A percentile compares a stretch with the other conserved stretches of the same genome.
Conservation (phyloP, 345 rosid genomes). For the Reutealis trisperma region DNA sequence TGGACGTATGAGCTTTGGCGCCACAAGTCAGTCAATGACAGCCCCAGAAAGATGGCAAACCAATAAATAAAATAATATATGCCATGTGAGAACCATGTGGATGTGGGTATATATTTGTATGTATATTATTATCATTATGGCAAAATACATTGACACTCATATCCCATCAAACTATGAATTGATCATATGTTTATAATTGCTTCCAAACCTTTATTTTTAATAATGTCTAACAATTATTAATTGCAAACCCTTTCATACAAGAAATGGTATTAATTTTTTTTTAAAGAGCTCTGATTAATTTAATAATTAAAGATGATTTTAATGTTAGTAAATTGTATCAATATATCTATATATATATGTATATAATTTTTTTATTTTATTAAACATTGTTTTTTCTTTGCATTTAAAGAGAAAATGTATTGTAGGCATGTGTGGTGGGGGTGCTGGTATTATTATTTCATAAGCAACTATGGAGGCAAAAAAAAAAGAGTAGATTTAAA, state of each 20-base stretch:
- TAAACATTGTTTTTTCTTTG: background rate
- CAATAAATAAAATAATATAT: background rate
- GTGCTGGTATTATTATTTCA: background rate
- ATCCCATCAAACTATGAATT: background rate
- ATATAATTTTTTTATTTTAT: too few relatives aligned
- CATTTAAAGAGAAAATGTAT: background rate
- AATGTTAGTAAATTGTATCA: too few relatives aligned
- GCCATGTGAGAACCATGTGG: slow-evolving; percentile 12
- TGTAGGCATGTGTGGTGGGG: background rate
- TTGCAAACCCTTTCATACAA: too few relatives aligned
- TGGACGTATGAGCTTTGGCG: too few relatives aligned
- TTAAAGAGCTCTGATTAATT: too few relatives aligned
- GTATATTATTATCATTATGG: background rate
- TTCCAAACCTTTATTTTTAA: too few relatives aligned
- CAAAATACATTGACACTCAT: background rate
- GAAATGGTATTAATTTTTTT: too few relatives aligned
- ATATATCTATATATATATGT: too few relatives aligned
- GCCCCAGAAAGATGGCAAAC: slow-evolving; percentile 8
- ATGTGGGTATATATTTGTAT: too few relatives aligned
- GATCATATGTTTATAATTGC: background rate
- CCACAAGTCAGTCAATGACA: background rate
- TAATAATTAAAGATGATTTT: too few relatives aligned
- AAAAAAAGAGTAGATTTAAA: background rate
- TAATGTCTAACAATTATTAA: too few relatives aligned
- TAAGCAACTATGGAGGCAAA: background rate